Percentiles rank a stretch among this genome's conserved stretches.
Evolutionary conservation across 495 filamentous ascomycete species (phyloP).

Genomic region (Friedmanniomyces simplex): DNA sequence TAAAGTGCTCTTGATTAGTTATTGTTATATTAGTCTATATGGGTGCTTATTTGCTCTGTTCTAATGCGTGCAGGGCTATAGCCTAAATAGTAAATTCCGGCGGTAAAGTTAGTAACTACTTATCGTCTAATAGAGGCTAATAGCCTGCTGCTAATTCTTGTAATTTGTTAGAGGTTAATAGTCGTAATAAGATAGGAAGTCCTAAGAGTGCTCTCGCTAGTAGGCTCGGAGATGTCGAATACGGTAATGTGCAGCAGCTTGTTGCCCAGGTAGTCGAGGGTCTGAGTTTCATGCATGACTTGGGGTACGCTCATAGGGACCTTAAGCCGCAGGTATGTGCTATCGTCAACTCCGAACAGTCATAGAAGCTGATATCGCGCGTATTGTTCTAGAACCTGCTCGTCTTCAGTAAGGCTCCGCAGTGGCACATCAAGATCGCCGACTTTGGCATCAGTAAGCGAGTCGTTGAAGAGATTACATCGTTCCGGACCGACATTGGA

Average conservation of each 20-base stretch:
- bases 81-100: too few relatives aligned
- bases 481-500: slow-evolving; percentile 15
- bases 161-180: too few relatives aligned
- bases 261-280: slow-evolving; percentile 19
- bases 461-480: slow-evolving; percentile 12
- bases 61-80: too few relatives aligned
- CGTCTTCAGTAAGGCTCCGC: slow-evolving; percentile 12
- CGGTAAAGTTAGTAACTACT: too few relatives aligned
- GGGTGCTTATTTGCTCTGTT: too few relatives aligned
- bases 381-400: slow-evolving; percentile 20
- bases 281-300: slow-evolving; percentile 19
- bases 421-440: slow-evolving; percentile 22
- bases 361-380: too few relatives aligned
- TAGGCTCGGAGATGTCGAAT: not conserved
- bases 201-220: too few relatives aligned
- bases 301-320: slow-evolving; percentile 27
- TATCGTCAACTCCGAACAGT: not conserved
- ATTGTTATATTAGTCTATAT: too few relatives aligned
- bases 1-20: too few relatives aligned
- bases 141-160: too few relatives aligned
- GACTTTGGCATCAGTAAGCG: slow-evolving; percentile 25
- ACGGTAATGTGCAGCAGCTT: slow-evolving; percentile 11
- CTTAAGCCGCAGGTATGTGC: slow-evolving; percentile 22
- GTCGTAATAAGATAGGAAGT: too few relatives aligned
- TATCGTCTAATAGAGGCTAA: slow-evolving; percentile 41